Percentiles rank a stretch among this genome's conserved stretches.
Conservation (phyloP, 495 filamentous ascomycete species). For the Neurospora africana region DNA sequence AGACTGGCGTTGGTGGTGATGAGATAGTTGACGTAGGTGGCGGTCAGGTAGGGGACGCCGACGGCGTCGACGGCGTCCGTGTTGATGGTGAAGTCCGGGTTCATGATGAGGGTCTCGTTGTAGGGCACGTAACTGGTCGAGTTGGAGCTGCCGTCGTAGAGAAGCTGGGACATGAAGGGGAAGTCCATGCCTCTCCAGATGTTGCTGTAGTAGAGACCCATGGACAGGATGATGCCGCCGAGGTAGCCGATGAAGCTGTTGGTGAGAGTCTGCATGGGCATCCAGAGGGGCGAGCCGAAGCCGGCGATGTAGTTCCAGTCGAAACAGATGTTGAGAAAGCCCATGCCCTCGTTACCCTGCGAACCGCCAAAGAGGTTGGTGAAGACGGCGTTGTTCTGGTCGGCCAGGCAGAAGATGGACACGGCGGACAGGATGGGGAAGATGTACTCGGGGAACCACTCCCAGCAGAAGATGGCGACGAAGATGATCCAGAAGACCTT, state of each 20-base stretch:
- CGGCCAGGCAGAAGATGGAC: slow-evolving; percentile 47
- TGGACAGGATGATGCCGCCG: slow-evolving; percentile 32
- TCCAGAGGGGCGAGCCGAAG: slow-evolving; percentile 14
- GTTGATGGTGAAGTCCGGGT: slow-evolving; percentile 15
- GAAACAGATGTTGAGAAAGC: slow-evolving; percentile 37
- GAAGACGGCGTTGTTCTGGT: slow-evolving; percentile 39
- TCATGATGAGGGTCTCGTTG: slow-evolving; percentile 27
- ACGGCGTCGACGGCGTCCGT: background rate
- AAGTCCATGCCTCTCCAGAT: slow-evolving; percentile 33
- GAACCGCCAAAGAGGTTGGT: slow-evolving; percentile 49
- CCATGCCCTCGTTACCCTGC: slow-evolving; percentile 39
- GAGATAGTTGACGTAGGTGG: slow-evolving; percentile 24
- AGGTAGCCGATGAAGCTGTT: slow-evolving; percentile 27
- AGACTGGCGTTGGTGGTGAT: slow-evolving; percentile 33
- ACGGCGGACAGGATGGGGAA: slow-evolving; percentile 43
- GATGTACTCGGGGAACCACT: slow-evolving; percentile 46
- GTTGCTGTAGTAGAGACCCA: slow-evolving; percentile 39
- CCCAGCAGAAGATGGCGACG: slow-evolving; percentile 32
- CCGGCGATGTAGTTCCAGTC: slow-evolving; percentile 47
- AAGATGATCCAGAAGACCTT: slow-evolving; percentile 34
- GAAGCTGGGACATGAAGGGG: slow-evolving; percentile 33
- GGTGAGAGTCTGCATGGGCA: slow-evolving; percentile 18
- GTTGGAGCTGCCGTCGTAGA: background rate
- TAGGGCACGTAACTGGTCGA: background rate
- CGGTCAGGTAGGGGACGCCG: slow-evolving; percentile 35